Evolutionary conservation across 352 stramenopile species (phyloP).

Genomic region (Pythium sukuiense): DNA sequence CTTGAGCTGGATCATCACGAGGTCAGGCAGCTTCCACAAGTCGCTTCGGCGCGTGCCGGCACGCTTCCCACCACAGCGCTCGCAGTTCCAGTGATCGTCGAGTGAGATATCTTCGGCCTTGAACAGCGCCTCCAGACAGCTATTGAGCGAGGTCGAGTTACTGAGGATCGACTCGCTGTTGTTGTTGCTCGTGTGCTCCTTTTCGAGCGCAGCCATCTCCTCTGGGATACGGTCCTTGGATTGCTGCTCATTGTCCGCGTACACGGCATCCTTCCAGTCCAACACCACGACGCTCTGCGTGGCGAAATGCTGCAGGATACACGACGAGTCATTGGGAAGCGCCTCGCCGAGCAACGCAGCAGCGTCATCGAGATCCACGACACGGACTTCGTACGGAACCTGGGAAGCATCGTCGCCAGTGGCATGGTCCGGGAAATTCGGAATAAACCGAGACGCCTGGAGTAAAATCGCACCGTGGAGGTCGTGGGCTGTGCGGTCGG

Average conservation of each 20-base stretch:
- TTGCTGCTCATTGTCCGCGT: slow-evolving; percentile 32
- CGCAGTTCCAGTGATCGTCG: slow-evolving; percentile 76
- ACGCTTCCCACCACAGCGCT: slow-evolving; percentile 61
- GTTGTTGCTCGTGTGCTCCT: slow-evolving; percentile 10
- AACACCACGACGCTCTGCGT: slow-evolving; percentile 76
- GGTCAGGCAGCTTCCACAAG: slow-evolving; percentile 72
- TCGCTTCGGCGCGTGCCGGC: slow-evolving; percentile 57
- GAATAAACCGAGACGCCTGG: slow-evolving; percentile 62
- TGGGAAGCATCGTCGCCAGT: not conserved
- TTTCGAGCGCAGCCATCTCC: slow-evolving; percentile 34
- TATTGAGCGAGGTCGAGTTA: slow-evolving; percentile 46
- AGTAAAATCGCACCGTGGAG: slow-evolving; percentile 67
- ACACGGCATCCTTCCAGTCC: slow-evolving; percentile 47
- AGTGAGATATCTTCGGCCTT: slow-evolving; percentile 68
- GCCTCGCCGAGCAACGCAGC: slow-evolving; percentile 33
- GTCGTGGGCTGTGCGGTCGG: slow-evolving; percentile 58
- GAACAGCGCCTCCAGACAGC: slow-evolving; percentile 76
- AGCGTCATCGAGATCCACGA: slow-evolving; percentile 68
- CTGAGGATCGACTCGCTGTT: slow-evolving; percentile 27
- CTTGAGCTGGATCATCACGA: slow-evolving; percentile 90
- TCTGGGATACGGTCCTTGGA: slow-evolving; percentile 32
- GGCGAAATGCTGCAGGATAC: slow-evolving; percentile 71
- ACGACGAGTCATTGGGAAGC: slow-evolving; percentile 49
- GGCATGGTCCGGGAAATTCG: slow-evolving; percentile 12
- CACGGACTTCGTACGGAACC: slow-evolving; percentile 52